Conservation (phyloP, 306 rosid genomes). For the Acacia melanoxylon region DNA sequence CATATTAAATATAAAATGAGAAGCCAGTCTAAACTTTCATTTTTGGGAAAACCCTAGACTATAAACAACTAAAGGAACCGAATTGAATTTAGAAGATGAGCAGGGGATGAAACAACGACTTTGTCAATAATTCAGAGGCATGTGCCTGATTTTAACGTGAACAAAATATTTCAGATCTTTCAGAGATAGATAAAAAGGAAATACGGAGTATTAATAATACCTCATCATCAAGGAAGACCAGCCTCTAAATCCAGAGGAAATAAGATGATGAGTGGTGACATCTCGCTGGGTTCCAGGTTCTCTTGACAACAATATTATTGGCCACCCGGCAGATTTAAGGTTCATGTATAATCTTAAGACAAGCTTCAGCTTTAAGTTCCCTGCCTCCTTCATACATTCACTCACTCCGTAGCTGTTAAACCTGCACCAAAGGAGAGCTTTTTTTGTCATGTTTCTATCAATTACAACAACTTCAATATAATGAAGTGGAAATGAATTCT, state of each 20-base stretch:
- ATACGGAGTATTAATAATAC: constrained; percentile 36
- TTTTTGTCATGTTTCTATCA: constrained; percentile 16
- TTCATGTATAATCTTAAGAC: constrained; percentile 47
- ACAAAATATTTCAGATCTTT: constrained; percentile 4
- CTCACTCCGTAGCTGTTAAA: constrained; percentile 40
- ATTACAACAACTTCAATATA: neutral
- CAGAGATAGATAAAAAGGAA: constrained; percentile 6
- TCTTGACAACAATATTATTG: constrained; percentile 70
- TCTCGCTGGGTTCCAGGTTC: constrained; percentile 44
- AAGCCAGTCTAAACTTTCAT: neutral
- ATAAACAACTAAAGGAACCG: neutral
- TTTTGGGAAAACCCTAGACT: neutral
- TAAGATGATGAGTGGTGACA: constrained; percentile 51
- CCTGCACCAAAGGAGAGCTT: constrained; percentile 36
- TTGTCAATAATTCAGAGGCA: too few species aligned
- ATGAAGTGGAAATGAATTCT: neutral
- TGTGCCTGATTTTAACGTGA: too few species aligned
- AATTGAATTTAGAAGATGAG: neutral
- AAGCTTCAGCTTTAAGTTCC: constrained; percentile 47
- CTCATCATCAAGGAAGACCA: constrained; percentile 79
- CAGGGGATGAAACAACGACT: neutral
- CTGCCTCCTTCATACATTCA: constrained; percentile 48
- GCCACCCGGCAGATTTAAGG: constrained; percentile 68
- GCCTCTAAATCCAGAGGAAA: constrained; percentile 56
- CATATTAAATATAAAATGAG: neutral